Evolutionary conservation across 768 basidiomycete species (phyloP).

Genomic region (Fomitopsis serialis): DNA sequence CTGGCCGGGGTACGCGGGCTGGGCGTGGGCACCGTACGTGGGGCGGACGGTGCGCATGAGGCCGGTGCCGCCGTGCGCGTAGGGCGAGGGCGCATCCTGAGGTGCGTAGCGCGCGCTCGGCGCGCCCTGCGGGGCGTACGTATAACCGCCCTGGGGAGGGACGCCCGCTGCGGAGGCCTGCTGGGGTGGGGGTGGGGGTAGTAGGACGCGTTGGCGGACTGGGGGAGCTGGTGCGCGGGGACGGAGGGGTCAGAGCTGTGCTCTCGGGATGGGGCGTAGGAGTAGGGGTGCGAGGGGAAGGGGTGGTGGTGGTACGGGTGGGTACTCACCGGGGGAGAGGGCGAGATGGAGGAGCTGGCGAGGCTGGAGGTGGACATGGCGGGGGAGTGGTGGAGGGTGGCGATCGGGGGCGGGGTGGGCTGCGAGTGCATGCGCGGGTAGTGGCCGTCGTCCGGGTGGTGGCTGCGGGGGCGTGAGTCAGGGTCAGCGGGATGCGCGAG

Average conservation of each 20-base stretch:
- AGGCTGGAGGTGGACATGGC: conserved; percentile 54
- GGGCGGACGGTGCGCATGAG: conserved; percentile 19
- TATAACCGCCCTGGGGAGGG: conserved; percentile 11
- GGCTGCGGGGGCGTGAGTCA: conserved; percentile 14
- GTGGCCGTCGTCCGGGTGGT: conserved; percentile 33
- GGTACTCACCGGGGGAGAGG: conserved; percentile 40
- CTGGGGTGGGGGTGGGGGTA: conserved; percentile 14
- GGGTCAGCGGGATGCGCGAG: conserved; percentile 12
- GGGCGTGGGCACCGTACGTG: conserved; percentile 17
- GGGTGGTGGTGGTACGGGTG: conserved; percentile 24
- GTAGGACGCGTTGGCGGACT: conserved; percentile 11
- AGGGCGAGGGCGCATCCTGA: neutral
- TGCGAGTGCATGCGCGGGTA: conserved; percentile 31
- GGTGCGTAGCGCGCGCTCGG: conserved; percentile 5
- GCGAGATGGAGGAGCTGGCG: conserved; percentile 54
- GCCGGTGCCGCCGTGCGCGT: conserved; percentile 4
- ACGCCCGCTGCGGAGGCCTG: conserved; percentile 9
- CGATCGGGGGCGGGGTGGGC: conserved; percentile 45
- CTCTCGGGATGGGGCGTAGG: conserved; percentile 20
- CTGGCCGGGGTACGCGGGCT: conserved; percentile 35
- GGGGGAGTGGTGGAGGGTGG: conserved; percentile 52
- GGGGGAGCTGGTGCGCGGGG: conserved; percentile 21
- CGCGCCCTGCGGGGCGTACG: conserved; percentile 8
- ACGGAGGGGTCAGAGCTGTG: conserved; percentile 32
- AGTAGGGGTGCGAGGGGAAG: conserved; percentile 32